These are phyloP conservation scores for Paspalum vaginatum DNA, from an alignment of 176 grass and related monocot species.

Conservation along the genomic window DNA sequence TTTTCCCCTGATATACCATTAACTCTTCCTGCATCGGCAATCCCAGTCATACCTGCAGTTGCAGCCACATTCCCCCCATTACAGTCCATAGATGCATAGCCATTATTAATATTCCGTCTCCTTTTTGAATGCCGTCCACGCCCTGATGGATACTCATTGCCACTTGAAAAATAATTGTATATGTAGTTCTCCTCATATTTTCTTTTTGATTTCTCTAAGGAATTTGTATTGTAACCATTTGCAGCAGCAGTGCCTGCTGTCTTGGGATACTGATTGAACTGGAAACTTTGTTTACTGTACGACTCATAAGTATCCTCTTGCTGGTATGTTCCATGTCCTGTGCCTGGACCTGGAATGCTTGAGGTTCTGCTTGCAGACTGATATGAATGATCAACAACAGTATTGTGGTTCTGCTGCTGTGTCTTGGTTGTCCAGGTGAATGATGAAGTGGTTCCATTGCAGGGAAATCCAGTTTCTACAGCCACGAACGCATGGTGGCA, in stretches of 20 bases:
- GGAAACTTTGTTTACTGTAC: constrained; percentile 62
- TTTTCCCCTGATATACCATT: constrained; percentile 42
- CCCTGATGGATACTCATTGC: constrained; percentile 44
- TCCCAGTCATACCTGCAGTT: constrained; percentile 16
- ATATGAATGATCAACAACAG: constrained; percentile 40
- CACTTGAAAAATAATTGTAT: constrained; percentile 48
- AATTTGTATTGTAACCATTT: constrained; percentile 24
- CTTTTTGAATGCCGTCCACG: constrained; percentile 51
- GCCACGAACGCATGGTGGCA: constrained; percentile 78
- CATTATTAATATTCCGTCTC: constrained; percentile 38
- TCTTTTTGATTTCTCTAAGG: constrained; percentile 46
- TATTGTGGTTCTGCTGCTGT: constrained; percentile 39
- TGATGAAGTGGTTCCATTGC: constrained; percentile 54
- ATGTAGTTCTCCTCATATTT: constrained; percentile 57
- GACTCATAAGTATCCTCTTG: constrained; percentile 54
- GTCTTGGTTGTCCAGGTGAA: constrained; percentile 45
- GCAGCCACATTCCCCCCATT: background rate
- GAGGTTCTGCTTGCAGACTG: constrained; percentile 32
- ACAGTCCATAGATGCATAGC: constrained; percentile 11
- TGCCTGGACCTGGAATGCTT: constrained; percentile 38
- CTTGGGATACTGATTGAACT: constrained; percentile 54
- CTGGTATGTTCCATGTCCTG: constrained; percentile 43
- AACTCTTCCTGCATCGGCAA: constrained; percentile 28
- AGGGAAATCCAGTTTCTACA: constrained; percentile 57
- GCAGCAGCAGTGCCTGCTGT: constrained; percentile 35